phyloP scores from a whole-genome alignment of 1,139 yeast genomes.

The Yamadazyma dushanensis region DNA sequence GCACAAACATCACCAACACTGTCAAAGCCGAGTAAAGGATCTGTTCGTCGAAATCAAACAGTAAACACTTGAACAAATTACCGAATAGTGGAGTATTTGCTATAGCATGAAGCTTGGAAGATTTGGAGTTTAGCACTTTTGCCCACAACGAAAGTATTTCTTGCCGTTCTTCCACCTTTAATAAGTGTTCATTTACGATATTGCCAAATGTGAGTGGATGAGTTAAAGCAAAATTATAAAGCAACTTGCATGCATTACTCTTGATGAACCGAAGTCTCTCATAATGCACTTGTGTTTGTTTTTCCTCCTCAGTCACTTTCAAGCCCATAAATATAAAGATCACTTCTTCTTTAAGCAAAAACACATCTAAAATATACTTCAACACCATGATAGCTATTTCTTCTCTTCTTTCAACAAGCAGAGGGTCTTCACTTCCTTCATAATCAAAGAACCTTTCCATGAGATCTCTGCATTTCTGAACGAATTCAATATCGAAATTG shows the following conservation, averaged over 20 bases:
- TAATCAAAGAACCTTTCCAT: conserved; percentile 30
- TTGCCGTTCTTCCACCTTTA: conserved; percentile 29
- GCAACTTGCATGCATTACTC: conserved; percentile 40
- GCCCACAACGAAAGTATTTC: conserved; percentile 36
- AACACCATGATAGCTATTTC: conserved; percentile 27
- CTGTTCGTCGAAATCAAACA: conserved; percentile 46
- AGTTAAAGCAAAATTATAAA: conserved; percentile 40
- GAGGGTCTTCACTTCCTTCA: conserved; percentile 26
- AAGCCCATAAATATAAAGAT: conserved; percentile 20
- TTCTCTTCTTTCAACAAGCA: conserved; percentile 22
- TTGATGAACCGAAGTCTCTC: conserved; percentile 53
- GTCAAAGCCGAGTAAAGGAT: conserved; percentile 44
- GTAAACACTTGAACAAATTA: conserved; percentile 42
- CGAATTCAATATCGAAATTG: conserved; percentile 45
- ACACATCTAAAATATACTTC: conserved; percentile 30
- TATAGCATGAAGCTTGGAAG: conserved; percentile 34
- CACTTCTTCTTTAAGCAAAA: conserved; percentile 19
- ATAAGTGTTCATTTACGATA: conserved; percentile 33
- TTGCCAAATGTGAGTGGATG: conserved; percentile 33
- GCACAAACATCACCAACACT: conserved; percentile 53
- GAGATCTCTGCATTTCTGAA: conserved; percentile 43
- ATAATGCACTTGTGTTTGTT: conserved; percentile 32
- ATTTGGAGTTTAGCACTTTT: conserved; percentile 24
- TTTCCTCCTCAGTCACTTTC: conserved; percentile 19
- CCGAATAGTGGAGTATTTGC: conserved; percentile 38